phyloP scores from a whole-genome alignment of 108 stramenopile genomes.

The Conticribra guillardii region DNA sequence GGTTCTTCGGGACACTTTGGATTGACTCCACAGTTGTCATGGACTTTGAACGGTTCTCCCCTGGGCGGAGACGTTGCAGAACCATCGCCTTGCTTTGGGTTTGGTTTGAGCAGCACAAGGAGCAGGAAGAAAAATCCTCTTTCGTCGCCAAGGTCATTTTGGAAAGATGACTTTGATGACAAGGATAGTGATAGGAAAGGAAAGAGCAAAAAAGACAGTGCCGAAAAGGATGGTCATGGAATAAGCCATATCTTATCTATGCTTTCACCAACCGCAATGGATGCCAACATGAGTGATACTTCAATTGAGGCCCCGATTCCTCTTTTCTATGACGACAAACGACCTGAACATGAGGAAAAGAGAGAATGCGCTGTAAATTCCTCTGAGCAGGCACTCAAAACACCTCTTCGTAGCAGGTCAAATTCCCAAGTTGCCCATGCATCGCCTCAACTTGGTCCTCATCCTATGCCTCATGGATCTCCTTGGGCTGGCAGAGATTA shows the following conservation, averaged over 20 bases:
- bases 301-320: constrained; percentile 70
- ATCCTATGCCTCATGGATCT: constrained; percentile 12
- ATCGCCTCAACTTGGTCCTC: constrained; percentile 10
- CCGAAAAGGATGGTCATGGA: constrained; percentile 41
- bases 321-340: constrained; percentile 51
- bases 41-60: constrained; percentile 62
- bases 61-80: constrained; percentile 27
- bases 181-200: constrained; percentile 20
- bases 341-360: constrained; percentile 7
- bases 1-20: constrained; percentile 27
- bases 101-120: constrained; percentile 44
- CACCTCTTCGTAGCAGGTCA: constrained; percentile 21
- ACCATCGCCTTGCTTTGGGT: constrained; percentile 38
- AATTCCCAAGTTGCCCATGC: constrained; percentile 11
- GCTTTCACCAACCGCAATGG: constrained; percentile 59
- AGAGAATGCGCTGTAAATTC: not conserved
- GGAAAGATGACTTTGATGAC: constrained; percentile 36
- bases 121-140: constrained; percentile 47
- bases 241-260: constrained; percentile 60
- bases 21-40: constrained; percentile 68
- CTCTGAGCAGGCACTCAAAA: constrained; percentile 4
- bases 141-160: constrained; percentile 48
- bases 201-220: constrained; percentile 23
- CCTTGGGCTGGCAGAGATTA: constrained; percentile 18
- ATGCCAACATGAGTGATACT: constrained; percentile 40